Evolutionary conservation across 1,284 basidiomycete species (phyloP), one percentile per base, ranked within the genome.

Genomic region (Leccinum idahoense): DNA sequence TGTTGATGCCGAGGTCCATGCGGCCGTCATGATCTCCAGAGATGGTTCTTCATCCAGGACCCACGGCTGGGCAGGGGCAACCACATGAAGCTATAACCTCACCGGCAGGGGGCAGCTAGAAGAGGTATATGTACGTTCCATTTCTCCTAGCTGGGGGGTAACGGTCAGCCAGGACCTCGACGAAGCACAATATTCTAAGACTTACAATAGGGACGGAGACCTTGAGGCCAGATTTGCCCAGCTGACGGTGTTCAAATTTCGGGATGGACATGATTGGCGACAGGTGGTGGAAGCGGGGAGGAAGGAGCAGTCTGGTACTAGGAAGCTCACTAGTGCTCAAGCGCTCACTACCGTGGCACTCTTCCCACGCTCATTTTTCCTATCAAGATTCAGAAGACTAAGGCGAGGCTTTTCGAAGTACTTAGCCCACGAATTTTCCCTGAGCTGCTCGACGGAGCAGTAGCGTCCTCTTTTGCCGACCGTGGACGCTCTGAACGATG

Each of bases 121-220:
- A 51, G n/a, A 20, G 2, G 2, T 10, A 46, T 15, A 55, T 8
- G 23, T 1, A 55, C 54, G 4, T 5, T 55, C 54, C 54, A 55
- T 55, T 56, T 56, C 14, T 53, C 51, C 51, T 14, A 23, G 51
- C 51, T 53, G 20, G 20, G 12, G 18, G 11, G 7, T 14, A 4
- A 46, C 41, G n/a, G 44, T 46, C 44, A 46, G n/a, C n/a, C 7
- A 46, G n/a, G 44, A n/a, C 2, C 8, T 46, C 7, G 12, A 51
- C 20, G n/a, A 39, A 18, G 15, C 6, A 39, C 14, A 39, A 39
- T 39, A 14, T 39, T 46, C 10, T 46, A 10, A 14, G 32, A 66
- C 74, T 65, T 41, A 78, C 73, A 41, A 82, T 80, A 7, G 81
- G 80, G 14, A 80, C 78, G 1, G 83, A 85, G 32, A 86, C 81